Base-by-base conservation (phyloP, 2,329 filamentous ascomycete species). In the Botrytis medusae region DNA sequence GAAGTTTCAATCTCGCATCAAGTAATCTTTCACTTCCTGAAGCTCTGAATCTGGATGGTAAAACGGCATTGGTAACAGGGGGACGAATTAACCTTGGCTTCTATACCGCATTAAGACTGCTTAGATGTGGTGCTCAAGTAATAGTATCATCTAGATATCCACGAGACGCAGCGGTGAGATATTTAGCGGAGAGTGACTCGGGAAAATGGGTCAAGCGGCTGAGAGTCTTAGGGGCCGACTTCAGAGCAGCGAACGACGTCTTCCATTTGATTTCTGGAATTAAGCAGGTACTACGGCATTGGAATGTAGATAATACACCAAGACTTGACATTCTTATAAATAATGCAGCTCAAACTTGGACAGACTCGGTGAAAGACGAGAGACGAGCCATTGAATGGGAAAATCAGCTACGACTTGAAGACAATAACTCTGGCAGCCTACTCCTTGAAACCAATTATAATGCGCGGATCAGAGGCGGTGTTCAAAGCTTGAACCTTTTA, bases 311-410 rank as follows among this genome's bases (percentile, higher is more conserved):
- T 3, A 48, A 42, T n/a, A 14, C 18, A 29, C 25, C 25, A 37
- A 75, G 69, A 32, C 60, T 76, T 20, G 74, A 76, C 29, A 75
- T 76, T 34, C 64, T 76, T 32, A 72, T 76, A 67, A 76, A 76
- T n/a, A 76, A 75, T 37, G 73, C 75, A 9, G 75, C 75, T 22
- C 75, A 76, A 46, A 76, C 75, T 12, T 74, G 69, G 69, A 76
- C 75, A 12, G 75, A 76, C 54, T 68, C 74, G 3, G 6, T 75
- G 10, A 63, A 74, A 44, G 62, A 72, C 32, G 75, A 76, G 25
- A 59, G 37, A 29, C 40, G 62, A 42, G 75, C 74, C 0, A 69
- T 75, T 22, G 34, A 74, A 25, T 32, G 44, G n/a, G 75, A 76
- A 42, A 14, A 69, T 20, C 60, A 57, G 48, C 40, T 54, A 25